Conservation (phyloP, 2,329 filamentous ascomycete species). For the Microcera coccophila region DNA sequence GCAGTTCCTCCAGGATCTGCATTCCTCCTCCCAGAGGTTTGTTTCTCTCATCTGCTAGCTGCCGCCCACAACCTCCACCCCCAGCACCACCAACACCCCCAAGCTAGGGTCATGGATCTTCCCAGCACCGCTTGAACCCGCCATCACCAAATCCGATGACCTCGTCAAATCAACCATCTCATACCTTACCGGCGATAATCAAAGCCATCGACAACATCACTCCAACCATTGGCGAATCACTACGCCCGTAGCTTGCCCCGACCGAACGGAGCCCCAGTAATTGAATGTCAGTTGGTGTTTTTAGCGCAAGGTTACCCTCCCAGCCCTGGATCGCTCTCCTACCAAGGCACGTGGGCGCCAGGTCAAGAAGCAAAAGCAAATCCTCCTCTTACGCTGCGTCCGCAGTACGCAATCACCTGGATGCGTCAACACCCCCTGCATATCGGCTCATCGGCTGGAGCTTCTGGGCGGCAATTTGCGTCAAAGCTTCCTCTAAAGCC, state of each 20-base stretch:
- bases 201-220: not conserved
- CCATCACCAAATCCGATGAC: not conserved
- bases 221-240: constrained; percentile 6
- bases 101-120: not conserved
- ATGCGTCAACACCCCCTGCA: not conserved
- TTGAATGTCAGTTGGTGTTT: constrained; percentile 3
- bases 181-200: not conserved
- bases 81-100: not conserved
- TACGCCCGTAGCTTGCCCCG: constrained; percentile 3
- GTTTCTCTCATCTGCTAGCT: not conserved
- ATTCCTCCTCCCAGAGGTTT: not conserved
- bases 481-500: not conserved
- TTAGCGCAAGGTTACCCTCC: constrained; percentile 4
- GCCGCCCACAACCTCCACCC: not conserved
- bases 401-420: not conserved
- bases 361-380: constrained; percentile 11
- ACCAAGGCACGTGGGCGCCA: constrained; percentile 12
- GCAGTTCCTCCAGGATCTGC: not conserved
- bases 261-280: constrained; percentile 6
- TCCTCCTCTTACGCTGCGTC: no score
- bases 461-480: not conserved
- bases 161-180: not conserved
- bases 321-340: constrained; percentile 5
- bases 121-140: not conserved
- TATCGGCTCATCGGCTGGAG: not conserved